Percentiles rank a stretch among this genome's conserved stretches.
These are phyloP conservation scores for Metarhizium anisopliae DNA, from an alignment of 2,329 filamentous ascomycete species.

Conservation along the genomic window DNA sequence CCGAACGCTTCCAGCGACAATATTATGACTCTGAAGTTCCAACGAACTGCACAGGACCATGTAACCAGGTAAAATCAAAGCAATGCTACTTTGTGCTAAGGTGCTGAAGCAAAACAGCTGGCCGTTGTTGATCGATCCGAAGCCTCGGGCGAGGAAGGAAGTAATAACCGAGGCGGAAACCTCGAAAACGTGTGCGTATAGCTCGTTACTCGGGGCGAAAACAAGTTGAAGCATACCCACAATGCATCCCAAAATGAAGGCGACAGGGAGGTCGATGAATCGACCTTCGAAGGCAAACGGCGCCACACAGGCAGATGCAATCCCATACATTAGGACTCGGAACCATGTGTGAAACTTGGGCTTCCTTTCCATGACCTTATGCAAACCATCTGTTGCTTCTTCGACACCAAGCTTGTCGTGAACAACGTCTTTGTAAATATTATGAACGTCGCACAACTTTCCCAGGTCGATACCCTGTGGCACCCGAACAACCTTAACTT, in stretches of 20 bases:
- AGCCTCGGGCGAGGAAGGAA: conserved; percentile 59
- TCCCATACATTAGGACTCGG: conserved; percentile 59
- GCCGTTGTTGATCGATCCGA: conserved; percentile 54
- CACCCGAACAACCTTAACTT: conserved; percentile 65
- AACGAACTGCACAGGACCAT: conserved; percentile 40
- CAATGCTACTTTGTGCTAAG: conserved; percentile 64
- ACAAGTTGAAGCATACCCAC: conserved; percentile 68
- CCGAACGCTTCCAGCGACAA: conserved; percentile 63
- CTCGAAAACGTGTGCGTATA: conserved; percentile 50
- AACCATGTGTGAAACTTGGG: conserved; percentile 42
- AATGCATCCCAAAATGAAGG: conserved; percentile 66
- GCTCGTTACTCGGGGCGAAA: conserved; percentile 62
- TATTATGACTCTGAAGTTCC: conserved; percentile 61
- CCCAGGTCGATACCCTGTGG: conserved; percentile 64
- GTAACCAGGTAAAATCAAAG: conserved; percentile 60
- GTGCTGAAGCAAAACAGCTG: conserved; percentile 62
- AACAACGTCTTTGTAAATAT: conserved; percentile 75
- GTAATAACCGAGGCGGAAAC: conserved; percentile 52
- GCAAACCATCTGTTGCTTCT: conserved; percentile 54
- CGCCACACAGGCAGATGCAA: conserved; percentile 67
- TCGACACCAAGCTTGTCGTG: conserved; percentile 67
- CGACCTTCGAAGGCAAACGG: conserved; percentile 74
- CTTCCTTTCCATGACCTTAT: conserved; percentile 40
- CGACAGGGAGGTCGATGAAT: conserved; percentile 68
- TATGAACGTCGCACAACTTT: conserved; percentile 63